A percentile compares a stretch with the other conserved stretches of the same genome.
Conservation (phyloP, 2,329 filamentous ascomycete species). For the Bipolaris gigantea region DNA sequence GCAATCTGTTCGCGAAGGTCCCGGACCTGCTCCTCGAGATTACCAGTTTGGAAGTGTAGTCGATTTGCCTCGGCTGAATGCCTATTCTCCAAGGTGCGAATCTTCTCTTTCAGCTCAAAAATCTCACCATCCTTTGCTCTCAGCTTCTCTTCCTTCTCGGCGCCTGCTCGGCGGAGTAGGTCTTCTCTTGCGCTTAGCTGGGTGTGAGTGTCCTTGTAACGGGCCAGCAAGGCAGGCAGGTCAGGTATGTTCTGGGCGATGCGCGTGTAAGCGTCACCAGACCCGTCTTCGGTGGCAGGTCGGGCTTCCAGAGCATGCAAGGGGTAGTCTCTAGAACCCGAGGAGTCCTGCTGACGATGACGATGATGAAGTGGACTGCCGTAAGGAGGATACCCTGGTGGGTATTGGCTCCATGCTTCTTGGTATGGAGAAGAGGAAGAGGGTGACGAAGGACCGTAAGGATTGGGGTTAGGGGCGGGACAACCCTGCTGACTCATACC, state of each 20-base stretch:
- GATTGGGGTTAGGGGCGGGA: constrained; percentile 27
- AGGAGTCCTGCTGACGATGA: constrained; percentile 42
- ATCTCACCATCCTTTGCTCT: constrained; percentile 58
- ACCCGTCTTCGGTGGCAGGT: constrained; percentile 41
- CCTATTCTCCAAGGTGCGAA: constrained; percentile 54
- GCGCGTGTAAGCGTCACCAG: constrained; percentile 43
- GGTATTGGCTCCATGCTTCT: constrained; percentile 41
- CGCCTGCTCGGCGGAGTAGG: constrained; percentile 52
- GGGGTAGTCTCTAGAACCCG: constrained; percentile 41
- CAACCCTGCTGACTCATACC: constrained; percentile 42
- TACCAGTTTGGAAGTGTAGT: constrained; percentile 55
- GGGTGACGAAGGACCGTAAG: constrained; percentile 42
- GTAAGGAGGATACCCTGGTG: constrained; percentile 41
- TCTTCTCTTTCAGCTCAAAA: constrained; percentile 54
- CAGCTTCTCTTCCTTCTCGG: constrained; percentile 55
- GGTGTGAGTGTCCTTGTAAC: constrained; percentile 55
- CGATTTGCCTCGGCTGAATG: constrained; percentile 55
- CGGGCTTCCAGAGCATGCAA: constrained; percentile 35
- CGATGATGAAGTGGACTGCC: constrained; percentile 29
- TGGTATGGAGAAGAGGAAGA: constrained; percentile 43
- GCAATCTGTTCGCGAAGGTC: constrained; percentile 54
- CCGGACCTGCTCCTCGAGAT: constrained; percentile 56
- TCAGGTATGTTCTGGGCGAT: constrained; percentile 46
- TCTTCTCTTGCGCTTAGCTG: constrained; percentile 55
- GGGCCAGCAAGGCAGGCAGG: constrained; percentile 43